Evolutionary conservation across 257 asterid genomes (phyloP).

Genomic region (Jaltomata sinuosa): DNA sequence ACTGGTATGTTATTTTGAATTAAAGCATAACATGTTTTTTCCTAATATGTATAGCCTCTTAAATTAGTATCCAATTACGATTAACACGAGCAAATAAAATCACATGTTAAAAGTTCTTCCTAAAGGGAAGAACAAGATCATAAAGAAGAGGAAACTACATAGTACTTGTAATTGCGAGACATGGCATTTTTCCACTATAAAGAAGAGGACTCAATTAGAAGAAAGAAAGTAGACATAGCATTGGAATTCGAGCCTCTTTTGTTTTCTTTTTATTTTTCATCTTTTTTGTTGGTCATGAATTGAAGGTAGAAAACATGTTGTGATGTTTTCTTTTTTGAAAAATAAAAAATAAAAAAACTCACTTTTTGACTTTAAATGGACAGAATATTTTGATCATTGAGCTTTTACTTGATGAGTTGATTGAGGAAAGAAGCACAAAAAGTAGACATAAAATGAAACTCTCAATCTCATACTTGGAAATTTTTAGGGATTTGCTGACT

Average conservation of each 20-base stretch:
- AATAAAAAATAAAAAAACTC: neutral
- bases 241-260: constrained; percentile 16
- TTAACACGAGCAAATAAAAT: neutral
- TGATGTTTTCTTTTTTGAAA: constrained; percentile 25
- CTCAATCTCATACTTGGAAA: neutral
- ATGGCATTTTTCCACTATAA: neutral
- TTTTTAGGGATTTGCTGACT: neutral
- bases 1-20: neutral
- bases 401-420: constrained; percentile 18
- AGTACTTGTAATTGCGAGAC: neutral
- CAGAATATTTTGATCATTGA: constrained; percentile 19
- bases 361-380: constrained; percentile 41
- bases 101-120: neutral
- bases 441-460: neutral
- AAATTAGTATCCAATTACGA: neutral
- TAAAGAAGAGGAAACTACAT: neutral
- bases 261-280: neutral
- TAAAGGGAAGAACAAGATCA: neutral
- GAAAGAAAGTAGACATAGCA: constrained; percentile 11
- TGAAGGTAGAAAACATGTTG: constrained; percentile 18
- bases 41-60: neutral
- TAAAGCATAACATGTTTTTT: neutral
- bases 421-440: neutral
- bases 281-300: constrained; percentile 2
- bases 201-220: neutral